Evolutionary conservation across 2,329 filamentous ascomycete species (phyloP), one percentile per base, ranked within the genome.

Genomic region (Fusarium xyrophilum): DNA sequence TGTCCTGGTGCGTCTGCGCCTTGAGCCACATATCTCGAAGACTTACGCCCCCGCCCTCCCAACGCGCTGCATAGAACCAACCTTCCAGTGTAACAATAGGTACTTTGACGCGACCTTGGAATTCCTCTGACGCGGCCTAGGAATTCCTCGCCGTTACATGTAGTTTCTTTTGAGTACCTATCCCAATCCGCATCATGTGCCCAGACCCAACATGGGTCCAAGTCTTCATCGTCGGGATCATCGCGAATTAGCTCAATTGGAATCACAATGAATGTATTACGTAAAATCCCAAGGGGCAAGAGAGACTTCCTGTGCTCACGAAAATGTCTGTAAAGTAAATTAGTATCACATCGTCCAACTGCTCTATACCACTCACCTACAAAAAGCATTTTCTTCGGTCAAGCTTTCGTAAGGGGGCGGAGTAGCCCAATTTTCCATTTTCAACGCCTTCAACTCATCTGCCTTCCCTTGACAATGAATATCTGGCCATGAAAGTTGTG

Each of bases 1-100:
- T 60, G 3, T 60, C 44, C 12, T 39, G 33, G 17, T 70, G 48
- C 14, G 14, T 39, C 38, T 71, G 67, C 25, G 61, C 67, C 56
- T 72, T 72, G 0, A 64, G 62, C 70, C 68, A 72, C 59, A 70
- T 70, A 2, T 66, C 67, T 14, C 51, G 58, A n/a, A 71, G 56
- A 21, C 40, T 64, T 2, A 68, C 46, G 2, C 57, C 64, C 33
- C 60, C 36, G 1, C 53, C 58, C 27, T 71, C 67, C 56, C 40
- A 62, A 28, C 70, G 58, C 8, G 67, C 61, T 6, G 35, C 59
- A 40, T 71, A 72, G 35, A 72, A 71, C 70, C 68, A 71, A 23
- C 56, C 52, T 21, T 53, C 32, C 0, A 72, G 10, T 25, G 46
- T 61, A 23, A 12, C 27, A 0, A 50, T 25, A 25, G 67, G 39